Conservation (phyloP, 805 yeast genomes). For the Yamadazyma insecticola region DNA sequence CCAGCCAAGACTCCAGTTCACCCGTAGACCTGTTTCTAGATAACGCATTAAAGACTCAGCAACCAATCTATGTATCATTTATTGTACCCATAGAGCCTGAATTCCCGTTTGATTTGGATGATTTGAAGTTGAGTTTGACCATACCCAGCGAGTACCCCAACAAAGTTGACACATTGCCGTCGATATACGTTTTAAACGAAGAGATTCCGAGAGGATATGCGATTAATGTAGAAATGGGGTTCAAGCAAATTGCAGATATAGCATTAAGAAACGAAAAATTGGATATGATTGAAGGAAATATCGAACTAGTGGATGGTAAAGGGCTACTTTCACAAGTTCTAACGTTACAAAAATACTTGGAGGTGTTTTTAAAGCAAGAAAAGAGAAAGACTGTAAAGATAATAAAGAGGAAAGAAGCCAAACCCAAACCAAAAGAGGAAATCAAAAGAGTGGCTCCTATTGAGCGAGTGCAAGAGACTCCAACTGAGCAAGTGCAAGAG, state of each 20-base stretch:
- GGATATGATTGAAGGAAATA: conserved; percentile 18
- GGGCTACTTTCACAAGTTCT: conserved; percentile 51
- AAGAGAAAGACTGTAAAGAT: conserved; percentile 60
- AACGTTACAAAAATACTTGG: conserved; percentile 56
- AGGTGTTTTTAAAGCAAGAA: conserved; percentile 52
- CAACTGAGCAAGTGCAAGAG: background rate
- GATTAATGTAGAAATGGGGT: conserved; percentile 64
- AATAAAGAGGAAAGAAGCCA: conserved; percentile 30
- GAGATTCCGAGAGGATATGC: conserved; percentile 70
- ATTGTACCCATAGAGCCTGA: conserved; percentile 66
- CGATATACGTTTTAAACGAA: conserved; percentile 53
- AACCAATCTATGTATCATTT: conserved; percentile 37
- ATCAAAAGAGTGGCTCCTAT: background rate
- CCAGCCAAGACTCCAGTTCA: conserved; percentile 5
- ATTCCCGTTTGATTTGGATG: conserved; percentile 60
- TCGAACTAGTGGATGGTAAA: conserved; percentile 39
- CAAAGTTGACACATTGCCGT: conserved; percentile 36
- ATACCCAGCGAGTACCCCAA: conserved; percentile 56
- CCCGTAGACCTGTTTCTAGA: conserved; percentile 2
- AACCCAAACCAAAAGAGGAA: background rate
- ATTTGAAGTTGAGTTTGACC: conserved; percentile 47
- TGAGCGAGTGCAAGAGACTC: background rate
- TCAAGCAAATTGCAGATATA: conserved; percentile 33
- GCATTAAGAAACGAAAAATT: conserved; percentile 1
- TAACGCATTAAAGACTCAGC: too few species aligned